phyloP scores from a whole-genome alignment of 441 rosid species.

The Adansonia gregorii region DNA sequence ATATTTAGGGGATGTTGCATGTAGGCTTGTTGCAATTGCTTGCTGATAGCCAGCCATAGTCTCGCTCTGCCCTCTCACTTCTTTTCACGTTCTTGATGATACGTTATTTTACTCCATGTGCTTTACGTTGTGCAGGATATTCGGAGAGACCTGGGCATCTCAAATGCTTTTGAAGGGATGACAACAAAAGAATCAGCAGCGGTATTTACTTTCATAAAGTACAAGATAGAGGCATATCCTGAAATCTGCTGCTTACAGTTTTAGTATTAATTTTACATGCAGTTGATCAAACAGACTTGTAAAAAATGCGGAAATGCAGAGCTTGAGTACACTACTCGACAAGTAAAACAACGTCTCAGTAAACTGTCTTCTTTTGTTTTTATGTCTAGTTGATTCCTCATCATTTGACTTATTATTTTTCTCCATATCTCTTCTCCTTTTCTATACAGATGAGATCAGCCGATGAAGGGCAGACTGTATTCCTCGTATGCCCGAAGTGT shows the following conservation, averaged over 20 bases:
- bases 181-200: constrained; percentile 37
- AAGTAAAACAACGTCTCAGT: constrained; percentile 34
- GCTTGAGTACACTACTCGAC: constrained; percentile 53
- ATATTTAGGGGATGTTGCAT: background rate
- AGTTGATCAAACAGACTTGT: constrained; percentile 47
- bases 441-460: constrained; percentile 65
- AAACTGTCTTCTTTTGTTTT: background rate
- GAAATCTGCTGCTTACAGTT: constrained; percentile 15
- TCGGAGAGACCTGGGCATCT: constrained; percentile 61
- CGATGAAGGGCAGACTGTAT: constrained; percentile 66
- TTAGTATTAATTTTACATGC: constrained; percentile 5
- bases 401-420: background rate
- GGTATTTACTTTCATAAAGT: constrained; percentile 35
- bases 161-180: constrained; percentile 45
- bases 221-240: background rate
- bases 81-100: background rate
- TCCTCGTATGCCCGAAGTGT: constrained; percentile 50
- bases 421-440: constrained; percentile 11
- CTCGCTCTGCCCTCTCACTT: background rate
- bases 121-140: constrained; percentile 47
- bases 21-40: constrained; percentile 2
- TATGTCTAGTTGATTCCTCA: background rate
- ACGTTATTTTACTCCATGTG: background rate
- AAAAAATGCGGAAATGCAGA: constrained; percentile 51
- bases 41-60: background rate